Conservation (phyloP, 1,284 basidiomycete species). For the Marasmius tenuissimus region DNA sequence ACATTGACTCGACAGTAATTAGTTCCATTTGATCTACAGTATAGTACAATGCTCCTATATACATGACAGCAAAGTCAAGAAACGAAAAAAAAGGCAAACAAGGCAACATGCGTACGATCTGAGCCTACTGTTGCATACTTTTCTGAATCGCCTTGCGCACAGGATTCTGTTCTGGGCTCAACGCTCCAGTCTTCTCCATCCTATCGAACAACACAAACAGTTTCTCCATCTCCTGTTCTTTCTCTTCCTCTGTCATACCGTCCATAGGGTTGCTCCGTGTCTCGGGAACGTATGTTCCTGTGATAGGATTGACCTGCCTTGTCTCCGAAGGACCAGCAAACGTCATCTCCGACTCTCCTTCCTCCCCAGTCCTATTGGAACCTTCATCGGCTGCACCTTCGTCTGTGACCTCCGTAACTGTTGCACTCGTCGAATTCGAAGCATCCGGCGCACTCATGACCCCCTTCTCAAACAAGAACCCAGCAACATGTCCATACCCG, state of each 20-base stretch:
- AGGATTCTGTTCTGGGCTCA: constrained; percentile 67
- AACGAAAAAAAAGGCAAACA: too few relatives aligned
- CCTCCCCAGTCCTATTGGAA: constrained; percentile 22
- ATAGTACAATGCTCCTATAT: too few relatives aligned
- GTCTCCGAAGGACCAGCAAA: constrained; percentile 1
- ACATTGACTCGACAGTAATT: too few relatives aligned
- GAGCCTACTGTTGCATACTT: constrained; percentile 31
- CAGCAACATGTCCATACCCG: constrained; percentile 82
- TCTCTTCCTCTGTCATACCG: constrained; percentile 90
- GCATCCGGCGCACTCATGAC: constrained; percentile 58
- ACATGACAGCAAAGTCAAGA: too few relatives aligned
- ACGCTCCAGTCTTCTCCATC: constrained; percentile 71
- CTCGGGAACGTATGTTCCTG: constrained; percentile 55
- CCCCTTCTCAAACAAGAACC: constrained; percentile 88
- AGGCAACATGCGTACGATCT: too few relatives aligned
- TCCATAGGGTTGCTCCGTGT: constrained; percentile 23
- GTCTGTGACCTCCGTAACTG: not conserved
- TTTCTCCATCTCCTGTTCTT: constrained; percentile 87
- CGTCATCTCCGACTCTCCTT: constrained; percentile 34
- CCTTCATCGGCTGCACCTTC: constrained; percentile 22
- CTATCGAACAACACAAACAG: constrained; percentile 88
- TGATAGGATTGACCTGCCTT: constrained; percentile 69
- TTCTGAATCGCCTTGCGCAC: constrained; percentile 70
- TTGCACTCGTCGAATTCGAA: not conserved
- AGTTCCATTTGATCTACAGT: too few relatives aligned